Conservation (phyloP, 2,329 filamentous ascomycete genomes). For the Chaetothyriales sp. region DNA sequence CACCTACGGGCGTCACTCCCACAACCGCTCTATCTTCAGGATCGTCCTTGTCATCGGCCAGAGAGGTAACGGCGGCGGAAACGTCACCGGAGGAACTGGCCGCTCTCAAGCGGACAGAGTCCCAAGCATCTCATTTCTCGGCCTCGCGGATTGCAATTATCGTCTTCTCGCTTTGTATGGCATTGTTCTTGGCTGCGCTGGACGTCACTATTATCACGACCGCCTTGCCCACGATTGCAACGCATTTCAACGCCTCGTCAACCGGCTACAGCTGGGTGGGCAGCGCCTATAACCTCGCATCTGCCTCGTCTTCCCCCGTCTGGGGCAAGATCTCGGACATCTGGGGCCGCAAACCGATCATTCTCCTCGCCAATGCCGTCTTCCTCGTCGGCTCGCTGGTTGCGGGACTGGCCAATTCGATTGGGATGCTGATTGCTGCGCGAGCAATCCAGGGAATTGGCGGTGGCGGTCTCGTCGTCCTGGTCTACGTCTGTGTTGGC, state of each 20-base stretch:
- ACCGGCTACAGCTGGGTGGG: slow-evolving; percentile 35
- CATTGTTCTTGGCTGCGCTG: slow-evolving; percentile 44
- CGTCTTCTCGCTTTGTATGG: slow-evolving; percentile 33
- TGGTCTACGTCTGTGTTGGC: slow-evolving; percentile 49
- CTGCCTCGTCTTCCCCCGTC: slow-evolving; percentile 36
- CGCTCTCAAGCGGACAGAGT: slow-evolving; percentile 10
- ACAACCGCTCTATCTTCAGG: not conserved
- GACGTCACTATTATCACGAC: slow-evolving; percentile 40
- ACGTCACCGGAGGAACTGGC: not conserved
- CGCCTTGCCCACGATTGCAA: slow-evolving; percentile 30
- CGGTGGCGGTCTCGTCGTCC: slow-evolving; percentile 47
- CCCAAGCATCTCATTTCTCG: slow-evolving; percentile 25
- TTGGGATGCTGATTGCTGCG: slow-evolving; percentile 47
- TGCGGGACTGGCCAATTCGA: slow-evolving; percentile 40
- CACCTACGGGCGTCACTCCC: no score
- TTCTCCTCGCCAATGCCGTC: slow-evolving; percentile 43
- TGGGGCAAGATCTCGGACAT: slow-evolving; percentile 54
- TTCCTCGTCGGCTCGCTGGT: slow-evolving; percentile 50
- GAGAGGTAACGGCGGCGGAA: not conserved
- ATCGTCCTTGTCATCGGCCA: not conserved
- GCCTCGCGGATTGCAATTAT: slow-evolving; percentile 28
- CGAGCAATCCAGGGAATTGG: slow-evolving; percentile 47
- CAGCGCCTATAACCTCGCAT: slow-evolving; percentile 31
- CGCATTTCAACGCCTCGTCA: slow-evolving; percentile 27
- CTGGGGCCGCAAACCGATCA: slow-evolving; percentile 48